Conservation (phyloP, 2,329 filamentous ascomycete species). For the Rhynchosporium graminicola region DNA sequence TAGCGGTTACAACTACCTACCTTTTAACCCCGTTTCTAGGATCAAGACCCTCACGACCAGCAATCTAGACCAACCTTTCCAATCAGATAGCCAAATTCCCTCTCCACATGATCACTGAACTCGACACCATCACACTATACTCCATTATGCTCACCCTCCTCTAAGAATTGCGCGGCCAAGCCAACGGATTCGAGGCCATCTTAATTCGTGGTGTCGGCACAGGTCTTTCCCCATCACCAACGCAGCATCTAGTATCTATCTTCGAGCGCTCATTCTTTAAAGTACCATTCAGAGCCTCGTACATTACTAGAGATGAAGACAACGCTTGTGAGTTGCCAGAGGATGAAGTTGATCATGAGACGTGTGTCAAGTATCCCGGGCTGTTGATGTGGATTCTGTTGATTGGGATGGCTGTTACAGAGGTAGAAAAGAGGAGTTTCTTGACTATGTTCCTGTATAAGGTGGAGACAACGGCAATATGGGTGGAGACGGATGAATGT, state of each 20-base stretch:
- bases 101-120: not conserved
- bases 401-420: slow-evolving; percentile 1
- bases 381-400: slow-evolving; percentile 14
- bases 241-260: slow-evolving; percentile 6
- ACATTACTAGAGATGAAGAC: not conserved
- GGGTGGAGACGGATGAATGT: slow-evolving; percentile 6
- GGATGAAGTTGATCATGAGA: not conserved
- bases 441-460: slow-evolving; percentile 13
- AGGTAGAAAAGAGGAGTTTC: slow-evolving; percentile 1
- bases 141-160: not conserved
- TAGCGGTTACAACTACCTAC: slow-evolving; percentile 3
- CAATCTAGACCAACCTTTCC: not conserved
- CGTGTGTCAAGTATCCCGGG: slow-evolving; percentile 4
- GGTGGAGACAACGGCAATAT: slow-evolving; percentile 8
- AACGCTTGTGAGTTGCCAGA: not conserved
- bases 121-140: not conserved
- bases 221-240: not conserved
- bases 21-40: not conserved
- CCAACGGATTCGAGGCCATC: not conserved
- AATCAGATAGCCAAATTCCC: not conserved
- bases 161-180: not conserved
- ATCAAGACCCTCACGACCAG: not conserved
- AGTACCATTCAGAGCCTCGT: not conserved
- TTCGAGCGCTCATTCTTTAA: not conserved
- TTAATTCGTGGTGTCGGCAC: not conserved